Base-by-base conservation (phyloP, 2,329 filamentous ascomycete species). In the Talaromyces pinophilus region DNA sequence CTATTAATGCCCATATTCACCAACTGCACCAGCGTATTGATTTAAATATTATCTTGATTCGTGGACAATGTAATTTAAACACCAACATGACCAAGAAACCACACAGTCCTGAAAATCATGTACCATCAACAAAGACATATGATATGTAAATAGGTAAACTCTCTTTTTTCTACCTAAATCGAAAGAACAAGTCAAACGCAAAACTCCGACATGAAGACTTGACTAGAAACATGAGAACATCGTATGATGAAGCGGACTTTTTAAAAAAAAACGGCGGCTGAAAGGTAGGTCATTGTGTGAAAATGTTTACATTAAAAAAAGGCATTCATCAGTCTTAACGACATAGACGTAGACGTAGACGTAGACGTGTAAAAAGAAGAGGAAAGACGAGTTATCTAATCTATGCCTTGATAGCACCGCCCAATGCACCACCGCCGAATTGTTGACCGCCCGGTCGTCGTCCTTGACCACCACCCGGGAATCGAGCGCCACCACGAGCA, bases 351-450 rank as follows among this genome's bases (percentile, higher is more conserved):
- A 38, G 54, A 22, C 10, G 35, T 38, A 38, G 54, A 59, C 30
- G n/a, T 13, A 38, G 35, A 40, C 19, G n/a, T 57, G 33, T 54
- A 54, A 54, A 15, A 44, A 30, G 22, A 60, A 55, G 38, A 30
- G 25, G n/a, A 22, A 55, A 62, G 48, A 62, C 30, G 46, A 59
- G 48, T 46, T 55, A 62, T 55, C 50, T 38, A 62, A 42, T 62
- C 80, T 79, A 83, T 74, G 81, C 79, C 76, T 83, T 82, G 72
- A 83, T 83, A 61, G 81, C 82, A 75, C 80, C 79, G 60, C 82
- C 81, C 73, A 84, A 78, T 73, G 81, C 82, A 77, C 82, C 82
- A 69, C 82, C 82, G 66, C 80, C 73, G 70, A 83, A 83, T 70
- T 82, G 81, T 71, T 83, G 81, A 57, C 81, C 81, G 72, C 82